A percentile compares a stretch with the other conserved stretches of the same genome.
Evolutionary conservation across 129 eudicot genomes (phyloP).

Genomic region (Artemisia tridentata): DNA sequence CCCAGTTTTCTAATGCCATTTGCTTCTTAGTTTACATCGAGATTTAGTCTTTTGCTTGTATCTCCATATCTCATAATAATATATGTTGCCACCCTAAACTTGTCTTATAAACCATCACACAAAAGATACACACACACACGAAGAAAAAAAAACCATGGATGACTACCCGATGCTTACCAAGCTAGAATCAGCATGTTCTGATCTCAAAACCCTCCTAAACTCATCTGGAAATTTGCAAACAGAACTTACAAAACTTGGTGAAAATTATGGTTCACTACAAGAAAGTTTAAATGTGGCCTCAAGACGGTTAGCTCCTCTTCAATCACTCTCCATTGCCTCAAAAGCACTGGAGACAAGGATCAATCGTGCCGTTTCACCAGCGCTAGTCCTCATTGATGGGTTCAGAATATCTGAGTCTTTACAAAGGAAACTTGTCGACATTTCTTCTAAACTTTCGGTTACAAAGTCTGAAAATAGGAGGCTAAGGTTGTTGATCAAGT

Average conservation of each 20-base stretch:
- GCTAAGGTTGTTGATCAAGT: constrained; percentile 45
- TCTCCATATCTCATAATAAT: constrained; percentile 27
- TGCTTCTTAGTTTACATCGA: constrained; percentile 64
- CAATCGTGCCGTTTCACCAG: constrained; percentile 78
- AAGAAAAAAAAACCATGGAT: neutral
- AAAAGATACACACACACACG: neutral
- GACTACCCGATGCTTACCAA: constrained; percentile 41
- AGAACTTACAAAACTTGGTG: constrained; percentile 40
- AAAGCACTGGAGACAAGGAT: constrained; percentile 74
- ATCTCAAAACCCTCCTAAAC: constrained; percentile 54
- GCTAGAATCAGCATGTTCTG: constrained; percentile 49
- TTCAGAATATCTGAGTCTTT: constrained; percentile 59
- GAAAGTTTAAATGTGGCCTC: constrained; percentile 53
- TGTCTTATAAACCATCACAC: constrained; percentile 30
- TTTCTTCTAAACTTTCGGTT: constrained; percentile 39
- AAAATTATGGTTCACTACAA: constrained; percentile 38
- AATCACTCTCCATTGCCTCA: constrained; percentile 64
- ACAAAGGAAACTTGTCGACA: constrained; percentile 51
- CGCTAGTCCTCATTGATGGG: constrained; percentile 63
- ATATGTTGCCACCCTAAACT: constrained; percentile 32
- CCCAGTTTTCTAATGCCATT: constrained; percentile 44
- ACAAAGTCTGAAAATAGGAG: constrained; percentile 40
- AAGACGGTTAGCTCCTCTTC: constrained; percentile 65
- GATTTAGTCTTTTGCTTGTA: constrained; percentile 32
- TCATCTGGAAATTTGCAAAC: constrained; percentile 37